Conservation (phyloP, 2,329 filamentous ascomycete species). For the Microsporum audouinii region DNA sequence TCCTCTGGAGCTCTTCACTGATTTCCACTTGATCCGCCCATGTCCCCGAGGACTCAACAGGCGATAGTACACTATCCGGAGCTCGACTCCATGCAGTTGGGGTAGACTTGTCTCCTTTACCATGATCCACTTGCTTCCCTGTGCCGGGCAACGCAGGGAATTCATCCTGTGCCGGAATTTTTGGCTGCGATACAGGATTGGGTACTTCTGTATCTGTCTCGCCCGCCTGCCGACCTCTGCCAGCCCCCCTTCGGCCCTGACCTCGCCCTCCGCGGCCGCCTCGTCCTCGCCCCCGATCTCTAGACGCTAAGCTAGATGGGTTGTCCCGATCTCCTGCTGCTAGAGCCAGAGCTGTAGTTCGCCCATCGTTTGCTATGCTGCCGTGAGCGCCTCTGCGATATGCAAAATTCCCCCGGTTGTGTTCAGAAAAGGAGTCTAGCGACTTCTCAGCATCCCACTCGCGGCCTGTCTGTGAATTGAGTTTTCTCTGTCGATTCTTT, state of each 20-base stretch:
- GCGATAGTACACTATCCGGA: background rate
- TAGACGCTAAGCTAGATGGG: background rate
- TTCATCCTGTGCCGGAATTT: background rate
- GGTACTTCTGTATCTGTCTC: background rate
- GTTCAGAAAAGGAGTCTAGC: conserved; percentile 40
- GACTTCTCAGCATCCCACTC: conserved; percentile 54
- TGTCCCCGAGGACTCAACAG: background rate
- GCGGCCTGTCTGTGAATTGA: conserved; percentile 46
- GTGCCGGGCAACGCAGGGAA: background rate
- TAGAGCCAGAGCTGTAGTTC: conserved; percentile 10
- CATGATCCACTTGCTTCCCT: background rate
- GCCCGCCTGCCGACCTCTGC: background rate
- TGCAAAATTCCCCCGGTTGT: conserved; percentile 30
- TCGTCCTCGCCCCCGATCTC: background rate
- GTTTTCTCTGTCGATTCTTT: conserved; percentile 47
- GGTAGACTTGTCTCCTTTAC: background rate
- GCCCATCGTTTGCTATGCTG: conserved; percentile 33
- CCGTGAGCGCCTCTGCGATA: conserved; percentile 43
- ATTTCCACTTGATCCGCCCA: conserved; percentile 5
- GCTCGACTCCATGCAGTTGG: background rate
- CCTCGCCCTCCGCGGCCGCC: conserved; percentile 14
- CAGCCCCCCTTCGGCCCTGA: conserved; percentile 22
- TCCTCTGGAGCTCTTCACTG: background rate
- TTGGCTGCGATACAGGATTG: background rate
- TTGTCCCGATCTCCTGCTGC: background rate